Conservation (phyloP, 75 land plant species). For the Cupressus sempervirens region DNA sequence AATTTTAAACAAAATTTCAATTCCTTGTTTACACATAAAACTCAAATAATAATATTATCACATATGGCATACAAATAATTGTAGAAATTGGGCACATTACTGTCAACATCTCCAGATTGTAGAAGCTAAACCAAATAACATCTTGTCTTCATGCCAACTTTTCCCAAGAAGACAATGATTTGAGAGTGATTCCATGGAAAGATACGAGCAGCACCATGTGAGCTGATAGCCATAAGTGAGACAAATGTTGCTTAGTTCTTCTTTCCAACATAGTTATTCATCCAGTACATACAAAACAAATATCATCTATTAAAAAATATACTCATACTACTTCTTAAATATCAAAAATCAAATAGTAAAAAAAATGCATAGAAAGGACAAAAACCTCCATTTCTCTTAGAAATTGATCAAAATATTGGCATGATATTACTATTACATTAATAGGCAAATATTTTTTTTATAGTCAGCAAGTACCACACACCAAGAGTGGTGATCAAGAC, state of each 20-base stretch:
- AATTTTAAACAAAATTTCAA: too few relatives aligned
- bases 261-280: slow-evolving; percentile 92
- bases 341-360: background rate
- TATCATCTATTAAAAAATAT: background rate
- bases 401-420: background rate
- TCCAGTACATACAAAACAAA: slow-evolving; percentile 59
- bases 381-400: background rate
- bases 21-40: too few relatives aligned
- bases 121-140: too few relatives aligned
- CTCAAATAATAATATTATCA: too few relatives aligned
- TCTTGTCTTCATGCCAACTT: too few relatives aligned
- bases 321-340: background rate
- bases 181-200: too few relatives aligned
- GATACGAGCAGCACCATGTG: too few relatives aligned
- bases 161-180: too few relatives aligned
- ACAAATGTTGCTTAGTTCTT: slow-evolving; percentile 89
- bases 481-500: slow-evolving; percentile 99
- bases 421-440: too few relatives aligned
- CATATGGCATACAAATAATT: too few relatives aligned
- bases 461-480: slow-evolving; percentile 19
- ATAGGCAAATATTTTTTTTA: background rate
- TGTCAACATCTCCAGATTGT: too few relatives aligned
- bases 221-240: slow-evolving; percentile 87
- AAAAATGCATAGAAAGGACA: background rate
- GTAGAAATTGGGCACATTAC: too few relatives aligned